Percentiles rank a stretch among this genome's conserved stretches.
These are phyloP conservation scores for Solanum habrochaites DNA, from an alignment of 257 asterid genomes.

Conservation along the genomic window DNA sequence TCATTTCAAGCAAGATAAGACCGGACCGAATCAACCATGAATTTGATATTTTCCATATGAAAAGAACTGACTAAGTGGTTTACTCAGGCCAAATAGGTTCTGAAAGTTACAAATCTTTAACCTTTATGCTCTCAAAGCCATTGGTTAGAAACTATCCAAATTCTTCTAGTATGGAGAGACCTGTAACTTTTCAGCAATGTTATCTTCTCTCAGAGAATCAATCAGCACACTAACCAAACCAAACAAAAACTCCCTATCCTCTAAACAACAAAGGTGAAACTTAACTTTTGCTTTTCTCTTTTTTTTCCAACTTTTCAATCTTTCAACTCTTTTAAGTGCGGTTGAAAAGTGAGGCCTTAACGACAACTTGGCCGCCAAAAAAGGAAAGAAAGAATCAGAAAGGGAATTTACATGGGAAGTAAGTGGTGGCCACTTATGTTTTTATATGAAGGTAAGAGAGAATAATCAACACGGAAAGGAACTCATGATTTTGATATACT, in stretches of 20 bases:
- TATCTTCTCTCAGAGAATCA: not conserved
- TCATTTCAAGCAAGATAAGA: not conserved
- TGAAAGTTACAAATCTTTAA: not conserved
- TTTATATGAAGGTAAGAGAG: slow-evolving; percentile 12
- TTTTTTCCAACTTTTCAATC: slow-evolving; percentile 15
- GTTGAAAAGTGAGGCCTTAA: slow-evolving; percentile 32
- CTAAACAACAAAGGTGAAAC: slow-evolving; percentile 7
- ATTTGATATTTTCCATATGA: not conserved
- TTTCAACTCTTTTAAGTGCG: slow-evolving; percentile 21
- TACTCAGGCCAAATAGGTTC: not conserved
- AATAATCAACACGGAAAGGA: slow-evolving; percentile 43
- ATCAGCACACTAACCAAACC: slow-evolving; percentile 1
- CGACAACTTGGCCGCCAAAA: slow-evolving; percentile 30
- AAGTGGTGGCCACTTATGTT: slow-evolving; percentile 17
- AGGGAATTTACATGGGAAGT: slow-evolving; percentile 10
- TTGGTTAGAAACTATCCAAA: not conserved
- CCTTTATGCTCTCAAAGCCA: not conserved
- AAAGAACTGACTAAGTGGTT: not conserved
- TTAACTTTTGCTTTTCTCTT: slow-evolving; percentile 16
- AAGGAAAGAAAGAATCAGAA: slow-evolving; percentile 2
- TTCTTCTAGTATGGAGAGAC: not conserved
- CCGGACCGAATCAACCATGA: not conserved
- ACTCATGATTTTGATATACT: slow-evolving; percentile 32
- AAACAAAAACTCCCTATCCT: not conserved
- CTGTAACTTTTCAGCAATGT: not conserved